Evolutionary conservation across 305 asterid genomes (phyloP), one percentile per base, ranked within the genome.

Genomic region (Ajuga reptans): DNA sequence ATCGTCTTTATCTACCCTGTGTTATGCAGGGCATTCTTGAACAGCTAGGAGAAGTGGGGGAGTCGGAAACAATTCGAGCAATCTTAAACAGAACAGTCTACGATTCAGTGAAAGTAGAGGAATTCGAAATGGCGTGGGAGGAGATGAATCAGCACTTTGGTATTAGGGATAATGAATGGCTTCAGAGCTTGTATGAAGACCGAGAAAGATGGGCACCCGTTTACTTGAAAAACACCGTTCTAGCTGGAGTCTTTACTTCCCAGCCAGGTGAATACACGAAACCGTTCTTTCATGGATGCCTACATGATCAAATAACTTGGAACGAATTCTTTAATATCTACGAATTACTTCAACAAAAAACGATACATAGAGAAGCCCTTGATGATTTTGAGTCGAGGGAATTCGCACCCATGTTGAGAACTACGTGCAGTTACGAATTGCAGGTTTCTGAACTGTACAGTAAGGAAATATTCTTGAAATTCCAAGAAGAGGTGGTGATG

Each of bases 201-300:
- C 90, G 91, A 9, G 95, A 89, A 76, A 75, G 81, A 75, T 91
- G 97, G 97, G 95, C 84, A 53, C 95, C 96, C 0, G 89, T 76
- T 64, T 91, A 82, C 79, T 55, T 77, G 68, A 91, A 87, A 83
- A 89, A 86, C 72, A 82, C 87, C 0, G 46, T 75, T 72, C 81
- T 88, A 24, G 81, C 86, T 3, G 91, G 95, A 66, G 64, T 83
- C 41, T 78, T 55, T 45, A 73, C 80, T 63, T 83, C 41, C 29
- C 83, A 76, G 43, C 71, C 75, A 3, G 85, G 78, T 36, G 84
- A 82, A 56, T 74, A 60, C 74, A 9, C 34, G 60, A 66, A 14
- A 14, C 78, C 83, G 7, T 79, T 78, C 64, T 86, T 87, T 73
- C 72, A 82, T 11, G 95, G 86, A 52, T 76, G 72, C 76, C 72